Evolutionary conservation across 2,329 filamentous ascomycete species (phyloP).

Genomic region (Ceratocystis alfenasii): DNA sequence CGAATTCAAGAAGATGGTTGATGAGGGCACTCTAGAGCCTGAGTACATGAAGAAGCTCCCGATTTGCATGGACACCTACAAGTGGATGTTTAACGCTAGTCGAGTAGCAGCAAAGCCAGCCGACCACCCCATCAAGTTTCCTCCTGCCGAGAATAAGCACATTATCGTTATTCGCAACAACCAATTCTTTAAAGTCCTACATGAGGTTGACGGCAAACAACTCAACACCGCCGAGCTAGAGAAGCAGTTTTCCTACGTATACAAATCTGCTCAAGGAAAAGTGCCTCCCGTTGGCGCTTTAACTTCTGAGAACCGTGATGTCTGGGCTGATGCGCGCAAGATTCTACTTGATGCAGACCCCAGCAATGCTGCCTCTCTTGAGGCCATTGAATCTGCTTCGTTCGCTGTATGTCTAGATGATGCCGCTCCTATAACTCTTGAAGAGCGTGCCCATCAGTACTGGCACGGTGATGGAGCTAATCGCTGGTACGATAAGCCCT

Average conservation of each 20-base stretch:
- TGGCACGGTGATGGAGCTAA: slow-evolving; percentile 97
- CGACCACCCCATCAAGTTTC: slow-evolving; percentile 75
- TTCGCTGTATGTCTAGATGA: slow-evolving; percentile 93
- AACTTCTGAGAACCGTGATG: slow-evolving; percentile 84
- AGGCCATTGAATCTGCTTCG: slow-evolving; percentile 74
- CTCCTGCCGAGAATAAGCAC: slow-evolving; percentile 64
- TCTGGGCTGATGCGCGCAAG: slow-evolving; percentile 76
- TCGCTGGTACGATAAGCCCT: slow-evolving; percentile 95
- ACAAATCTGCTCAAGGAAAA: slow-evolving; percentile 55
- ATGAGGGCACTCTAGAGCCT: slow-evolving; percentile 70
- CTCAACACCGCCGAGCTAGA: slow-evolving; percentile 85
- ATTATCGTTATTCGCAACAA: slow-evolving; percentile 89
- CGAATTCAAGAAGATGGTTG: slow-evolving; percentile 91
- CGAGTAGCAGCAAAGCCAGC: slow-evolving; percentile 71
- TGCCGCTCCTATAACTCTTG: slow-evolving; percentile 77
- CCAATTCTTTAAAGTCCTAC: slow-evolving; percentile 85
- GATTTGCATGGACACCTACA: slow-evolving; percentile 95
- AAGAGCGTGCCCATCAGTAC: slow-evolving; percentile 91
- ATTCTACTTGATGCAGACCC: slow-evolving; percentile 64
- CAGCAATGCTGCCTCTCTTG: slow-evolving; percentile 64
- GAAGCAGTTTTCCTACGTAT: slow-evolving; percentile 74
- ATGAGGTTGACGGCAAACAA: slow-evolving; percentile 70
- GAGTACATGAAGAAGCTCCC: slow-evolving; percentile 98
- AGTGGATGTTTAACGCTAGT: slow-evolving; percentile 97
- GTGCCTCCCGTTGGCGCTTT: slow-evolving; percentile 67